Evolutionary conservation across 2,329 filamentous ascomycete species (phyloP), one percentile per base, ranked within the genome.

Genomic region (Phoma herbarum): DNA sequence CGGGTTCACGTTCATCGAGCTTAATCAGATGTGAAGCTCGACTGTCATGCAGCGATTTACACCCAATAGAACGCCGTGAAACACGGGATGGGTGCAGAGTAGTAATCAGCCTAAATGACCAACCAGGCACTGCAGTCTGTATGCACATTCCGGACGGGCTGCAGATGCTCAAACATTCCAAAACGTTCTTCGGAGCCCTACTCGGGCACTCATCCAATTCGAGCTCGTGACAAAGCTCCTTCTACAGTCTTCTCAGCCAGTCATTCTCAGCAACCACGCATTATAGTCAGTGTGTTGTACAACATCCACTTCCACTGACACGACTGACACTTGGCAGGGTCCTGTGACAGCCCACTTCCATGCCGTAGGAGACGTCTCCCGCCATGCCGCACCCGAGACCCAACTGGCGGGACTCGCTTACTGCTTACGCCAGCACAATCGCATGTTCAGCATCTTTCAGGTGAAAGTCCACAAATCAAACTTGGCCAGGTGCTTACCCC

Each of bases 351-450:
- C 8, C 22, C 25, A 20, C 25, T 50, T 39, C 33, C 37, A 39
- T 25, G 25, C 35, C 35, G 18, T 50, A 31, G 35, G 35, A 22
- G 10, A 50, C 25, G 22, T 31, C 26, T 41, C 26, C 35, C 47
- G 47, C 26, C 25, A 50, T 42, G 7, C 46, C 47, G 47, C 42
- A 42, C 47, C 47, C 39, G 18, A 31, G 25, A 14, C 16, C 35
- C 8, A n/a, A 18, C 35, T 16, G 18, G 23, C 35, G 47, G 47
- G 28, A 29, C 47, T 50, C 47, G 37, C 47, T 50, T 50, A 28
- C 25, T 14, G 47, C 47, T 50, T 18, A 42, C 47, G 33, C 22
- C 35, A 49, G 35, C 46, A 41, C 2, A n/a, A 35, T 35, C 31
- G 31, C 31, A 35, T 35, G 10, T 26, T 23, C 25, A 31, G 47